These are phyloP conservation scores for Verticillium klebahnii DNA, from an alignment of 2,329 filamentous ascomycete genomes.

Conservation along the genomic window DNA sequence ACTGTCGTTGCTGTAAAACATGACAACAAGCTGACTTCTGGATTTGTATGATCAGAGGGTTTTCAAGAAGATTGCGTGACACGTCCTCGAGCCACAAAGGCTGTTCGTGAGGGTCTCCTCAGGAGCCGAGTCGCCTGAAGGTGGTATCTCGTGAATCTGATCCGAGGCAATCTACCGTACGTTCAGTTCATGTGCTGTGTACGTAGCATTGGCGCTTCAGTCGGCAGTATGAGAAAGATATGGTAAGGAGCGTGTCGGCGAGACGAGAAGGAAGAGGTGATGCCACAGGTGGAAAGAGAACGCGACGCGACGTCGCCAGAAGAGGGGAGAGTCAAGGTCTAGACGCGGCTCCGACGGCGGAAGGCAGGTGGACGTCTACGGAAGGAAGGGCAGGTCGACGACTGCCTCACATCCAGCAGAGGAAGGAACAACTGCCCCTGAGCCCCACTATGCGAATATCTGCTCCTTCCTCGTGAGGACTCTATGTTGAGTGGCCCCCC, in stretches of 20 bases:
- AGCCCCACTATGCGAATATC: not conserved
- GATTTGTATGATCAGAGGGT: not conserved
- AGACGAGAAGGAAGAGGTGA: not conserved
- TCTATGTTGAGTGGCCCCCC: too few species aligned
- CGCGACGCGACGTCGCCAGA: not conserved
- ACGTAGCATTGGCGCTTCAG: not conserved
- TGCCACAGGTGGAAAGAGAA: not conserved
- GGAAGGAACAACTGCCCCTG: not conserved
- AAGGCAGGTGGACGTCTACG: not conserved
- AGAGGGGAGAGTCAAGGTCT: not conserved
- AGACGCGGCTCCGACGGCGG: not conserved
- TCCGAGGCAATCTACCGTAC: too few species aligned
- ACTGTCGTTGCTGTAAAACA: constrained; percentile 98
- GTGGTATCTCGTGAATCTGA: too few species aligned
- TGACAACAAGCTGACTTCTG: constrained; percentile 29
- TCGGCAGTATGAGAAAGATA: not conserved
- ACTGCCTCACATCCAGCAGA: not conserved
- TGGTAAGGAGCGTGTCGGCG: not conserved
- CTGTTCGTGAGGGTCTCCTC: too few species aligned
- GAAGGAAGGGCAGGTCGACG: not conserved
- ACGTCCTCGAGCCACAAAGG: too few species aligned
- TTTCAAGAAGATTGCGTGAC: not conserved
- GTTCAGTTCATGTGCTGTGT: not conserved
- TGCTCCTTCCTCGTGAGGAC: not conserved
- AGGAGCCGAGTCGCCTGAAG: too few species aligned